These are phyloP conservation scores for Nepenthes mirabilis DNA, from an alignment of 148 eudicot genomes.

Conservation along the genomic window DNA sequence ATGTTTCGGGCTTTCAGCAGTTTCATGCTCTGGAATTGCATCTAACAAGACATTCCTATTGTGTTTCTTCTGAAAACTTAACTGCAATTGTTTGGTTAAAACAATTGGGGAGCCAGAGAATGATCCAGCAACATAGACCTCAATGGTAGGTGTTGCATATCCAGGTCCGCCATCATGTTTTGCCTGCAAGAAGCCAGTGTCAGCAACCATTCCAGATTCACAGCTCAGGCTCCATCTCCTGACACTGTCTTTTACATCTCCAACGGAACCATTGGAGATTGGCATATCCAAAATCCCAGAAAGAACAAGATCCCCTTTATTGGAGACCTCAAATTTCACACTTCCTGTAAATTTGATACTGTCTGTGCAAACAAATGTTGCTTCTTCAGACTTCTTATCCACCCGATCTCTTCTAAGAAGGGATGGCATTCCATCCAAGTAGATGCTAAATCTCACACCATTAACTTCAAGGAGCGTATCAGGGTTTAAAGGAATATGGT, in stretches of 20 bases:
- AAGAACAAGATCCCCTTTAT: conserved; percentile 37
- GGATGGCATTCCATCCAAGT: conserved; percentile 42
- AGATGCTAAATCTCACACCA: conserved; percentile 45
- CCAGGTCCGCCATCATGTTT: conserved; percentile 23
- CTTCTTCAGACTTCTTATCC: conserved; percentile 66
- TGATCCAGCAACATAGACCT: conserved; percentile 72
- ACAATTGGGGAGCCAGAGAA: conserved; percentile 51
- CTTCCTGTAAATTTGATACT: conserved; percentile 47
- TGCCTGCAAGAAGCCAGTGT: conserved; percentile 47
- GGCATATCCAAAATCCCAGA: conserved; percentile 46
- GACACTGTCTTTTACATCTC: conserved; percentile 20
- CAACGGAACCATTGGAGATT: conserved; percentile 25
- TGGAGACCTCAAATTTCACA: conserved; percentile 62
- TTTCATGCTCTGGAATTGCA: conserved; percentile 52
- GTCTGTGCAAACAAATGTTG: conserved; percentile 68
- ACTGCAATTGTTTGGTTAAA: conserved; percentile 48
- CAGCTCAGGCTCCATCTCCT: conserved; percentile 53
- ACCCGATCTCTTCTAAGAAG: conserved; percentile 56
- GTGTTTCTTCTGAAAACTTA: conserved; percentile 36
- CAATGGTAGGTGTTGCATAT: conserved; percentile 32
- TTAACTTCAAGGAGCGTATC: conserved; percentile 72
- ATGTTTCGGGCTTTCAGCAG: conserved; percentile 19
- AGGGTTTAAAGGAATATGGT: conserved; percentile 50
- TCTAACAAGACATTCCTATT: conserved; percentile 31
- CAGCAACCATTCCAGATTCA: conserved; percentile 26